These are phyloP conservation scores for Colletotrichum shisoi DNA, from an alignment of 2,329 filamentous ascomycete genomes.

Conservation along the genomic window DNA sequence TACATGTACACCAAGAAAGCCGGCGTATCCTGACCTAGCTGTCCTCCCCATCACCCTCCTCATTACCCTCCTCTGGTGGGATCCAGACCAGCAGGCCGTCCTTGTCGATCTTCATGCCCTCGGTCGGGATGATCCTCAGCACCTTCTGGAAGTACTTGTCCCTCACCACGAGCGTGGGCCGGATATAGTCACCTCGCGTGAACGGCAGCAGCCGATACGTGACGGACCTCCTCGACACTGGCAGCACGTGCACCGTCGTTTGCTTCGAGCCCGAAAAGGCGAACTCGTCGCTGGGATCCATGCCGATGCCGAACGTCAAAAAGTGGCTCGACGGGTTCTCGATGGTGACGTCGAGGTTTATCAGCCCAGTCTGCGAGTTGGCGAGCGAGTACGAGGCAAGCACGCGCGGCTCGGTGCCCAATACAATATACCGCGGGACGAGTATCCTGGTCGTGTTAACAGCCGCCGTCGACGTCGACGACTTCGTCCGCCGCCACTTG, in stretches of 20 bases:
- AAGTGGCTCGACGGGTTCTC: slow-evolving; percentile 97
- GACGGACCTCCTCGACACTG: slow-evolving; percentile 77
- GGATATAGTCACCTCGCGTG: slow-evolving; percentile 71
- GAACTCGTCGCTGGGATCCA: slow-evolving; percentile 93
- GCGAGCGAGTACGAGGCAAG: slow-evolving; percentile 66
- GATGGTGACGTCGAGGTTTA: slow-evolving; percentile 68
- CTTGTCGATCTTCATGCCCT: slow-evolving; percentile 72
- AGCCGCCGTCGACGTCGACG: slow-evolving; percentile 31
- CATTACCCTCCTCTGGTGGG: slow-evolving; percentile 52
- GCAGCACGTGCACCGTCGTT: slow-evolving; percentile 80
- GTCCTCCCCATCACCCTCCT: slow-evolving; percentile 15
- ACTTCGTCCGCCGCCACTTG: slow-evolving; percentile 71
- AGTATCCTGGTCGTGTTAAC: slow-evolving; percentile 73
- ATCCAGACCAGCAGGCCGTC: slow-evolving; percentile 72
- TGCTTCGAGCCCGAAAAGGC: slow-evolving; percentile 91
- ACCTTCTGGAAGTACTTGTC: slow-evolving; percentile 95
- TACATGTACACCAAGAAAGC: slow-evolving; percentile 26
- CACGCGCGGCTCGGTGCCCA: slow-evolving; percentile 86
- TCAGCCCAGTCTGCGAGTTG: slow-evolving; percentile 47
- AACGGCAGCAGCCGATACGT: slow-evolving; percentile 78
- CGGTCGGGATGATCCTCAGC: slow-evolving; percentile 79
- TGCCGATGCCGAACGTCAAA: slow-evolving; percentile 87
- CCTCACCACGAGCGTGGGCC: slow-evolving; percentile 76
- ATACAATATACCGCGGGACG: slow-evolving; percentile 80
- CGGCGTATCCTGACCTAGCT: slow-evolving; percentile 16